Evolutionary conservation across 108 stramenopile species (phyloP), one percentile per base, ranked within the genome.

Genomic region (Skeletonema menzelii): DNA sequence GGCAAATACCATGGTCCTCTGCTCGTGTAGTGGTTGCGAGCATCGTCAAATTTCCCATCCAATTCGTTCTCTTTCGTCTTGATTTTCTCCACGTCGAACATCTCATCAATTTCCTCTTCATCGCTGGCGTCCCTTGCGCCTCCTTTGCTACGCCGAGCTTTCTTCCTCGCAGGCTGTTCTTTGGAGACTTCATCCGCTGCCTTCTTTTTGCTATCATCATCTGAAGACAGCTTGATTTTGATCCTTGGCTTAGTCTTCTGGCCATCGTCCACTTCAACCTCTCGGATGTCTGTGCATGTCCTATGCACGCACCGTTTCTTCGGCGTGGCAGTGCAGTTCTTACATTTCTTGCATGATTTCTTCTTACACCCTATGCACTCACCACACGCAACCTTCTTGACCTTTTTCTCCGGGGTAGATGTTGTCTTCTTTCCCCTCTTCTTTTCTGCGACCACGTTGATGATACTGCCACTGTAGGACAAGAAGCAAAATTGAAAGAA

Each of bases 1-100:
- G 93, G 93, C 42, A 92, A 72, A 17, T 58, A 40, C 93, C 93
- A 95, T 7, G 83, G 68, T 27, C 93, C 91, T 14, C 66, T 62
- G 26, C 61, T 76, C 19, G 72, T 79, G 32, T 84, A 86, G 55
- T 73, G 64, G 8, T 64, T 65, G 15, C 86, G 81, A 12, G 93
- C 89, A 27, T 75, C 84, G 20, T 72, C 67, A 66, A 84, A 91
- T 0, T 80, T 67, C 19, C 72, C 84, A 20, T 84, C 84, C 28
- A 68, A 30, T 22, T 79, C 47, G 14, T 87, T 73, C 5, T 86
- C 69, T 32, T 78, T 75, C 22, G 42, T 53, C 76, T 90, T 84
- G 59, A 82, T 65, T 17, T 64, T 31, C 6, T 64, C 44, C 10
- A 85, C 63, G 59, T 91, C 80, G 60, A 67, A 76, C 65, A 69